Evolutionary conservation across 495 filamentous ascomycete genomes (phyloP), one percentile per base, ranked within the genome.

Genomic region (Chlorociboria aeruginascens): DNA sequence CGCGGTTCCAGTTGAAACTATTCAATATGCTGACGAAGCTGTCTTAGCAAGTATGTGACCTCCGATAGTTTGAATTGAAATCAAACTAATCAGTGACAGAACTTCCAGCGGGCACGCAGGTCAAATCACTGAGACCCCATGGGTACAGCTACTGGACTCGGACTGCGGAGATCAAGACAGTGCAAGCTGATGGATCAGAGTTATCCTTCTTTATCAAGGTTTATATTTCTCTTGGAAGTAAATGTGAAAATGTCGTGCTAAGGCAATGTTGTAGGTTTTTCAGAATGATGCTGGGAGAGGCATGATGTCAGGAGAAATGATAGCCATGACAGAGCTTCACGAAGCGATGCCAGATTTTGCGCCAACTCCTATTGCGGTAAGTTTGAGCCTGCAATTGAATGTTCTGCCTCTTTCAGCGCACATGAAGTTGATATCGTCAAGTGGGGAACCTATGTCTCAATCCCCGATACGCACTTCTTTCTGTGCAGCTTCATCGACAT

Each of bases 131-230:
- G 25, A 55, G 59, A 17, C 45, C 56, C 16, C 53, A 49, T 48
- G 61, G 65, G 25, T 49, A 50, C 31, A 62, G 58, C 31, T 40
- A 58, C 14, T 67, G 65, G 63, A 56, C 61, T 2, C 48, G 32
- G 32, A 63, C 50, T 12, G 59, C 51, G 4, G 50, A 52, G 28
- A 49, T 63, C 1, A 47, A 37, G 6, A 54, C 54, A 8, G 46
- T 54, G 17, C 48, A 56, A n/a, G 28, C 42, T 25, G 56, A 61
- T 50, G 64, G 62, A 25, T 58, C 33, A 8, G 42, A 13, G 8
- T 61, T 63, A 31, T 50, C 34, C 44, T 66, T 62, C 37, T 66
- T 66, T 36, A 20, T 65, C 6, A 66, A 61, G 50, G 55, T 58
- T 2, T 2, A 48, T 25, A 4, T 14, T 6, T 31, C n/a, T 14